Conservation (phyloP, 805 yeast species). For the Candida saitoana region DNA sequence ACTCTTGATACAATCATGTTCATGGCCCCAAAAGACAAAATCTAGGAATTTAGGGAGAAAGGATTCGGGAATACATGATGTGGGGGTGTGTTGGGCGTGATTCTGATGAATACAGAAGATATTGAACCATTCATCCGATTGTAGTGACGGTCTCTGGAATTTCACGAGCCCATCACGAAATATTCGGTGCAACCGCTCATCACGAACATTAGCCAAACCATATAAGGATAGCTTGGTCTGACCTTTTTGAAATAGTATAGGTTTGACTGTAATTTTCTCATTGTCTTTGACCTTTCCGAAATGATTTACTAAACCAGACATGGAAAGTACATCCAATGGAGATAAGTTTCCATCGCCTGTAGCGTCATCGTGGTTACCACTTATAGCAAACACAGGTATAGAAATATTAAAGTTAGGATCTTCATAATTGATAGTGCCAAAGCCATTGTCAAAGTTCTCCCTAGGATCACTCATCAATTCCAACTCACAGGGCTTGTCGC, state of each 20-base stretch:
- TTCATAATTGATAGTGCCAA: constrained; percentile 76
- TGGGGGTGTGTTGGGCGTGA: constrained; percentile 74
- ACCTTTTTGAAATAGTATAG: constrained; percentile 81
- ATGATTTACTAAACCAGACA: constrained; percentile 81
- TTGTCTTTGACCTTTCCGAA: constrained; percentile 78
- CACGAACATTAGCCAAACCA: constrained; percentile 85
- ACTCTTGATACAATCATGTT: constrained; percentile 85
- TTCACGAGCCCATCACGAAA: constrained; percentile 77
- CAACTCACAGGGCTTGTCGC: constrained; percentile 82
- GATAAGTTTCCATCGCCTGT: constrained; percentile 80
- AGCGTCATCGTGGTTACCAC: constrained; percentile 96
- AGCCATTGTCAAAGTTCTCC: constrained; percentile 54
- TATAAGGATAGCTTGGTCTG: constrained; percentile 76
- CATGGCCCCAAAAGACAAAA: constrained; percentile 94
- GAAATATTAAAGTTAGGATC: constrained; percentile 88
- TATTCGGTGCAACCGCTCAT: constrained; percentile 79
- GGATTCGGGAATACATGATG: constrained; percentile 79
- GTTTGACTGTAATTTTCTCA: constrained; percentile 69
- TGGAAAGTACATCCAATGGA: constrained; percentile 81
- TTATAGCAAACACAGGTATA: constrained; percentile 85
- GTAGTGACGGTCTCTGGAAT: constrained; percentile 64
- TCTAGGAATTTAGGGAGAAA: constrained; percentile 80
- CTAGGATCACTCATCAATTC: constrained; percentile 79
- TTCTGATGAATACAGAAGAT: constrained; percentile 89
- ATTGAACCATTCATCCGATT: constrained; percentile 72